Conservation (phyloP, 345 rosid genomes). For the Heritiera littoralis region DNA sequence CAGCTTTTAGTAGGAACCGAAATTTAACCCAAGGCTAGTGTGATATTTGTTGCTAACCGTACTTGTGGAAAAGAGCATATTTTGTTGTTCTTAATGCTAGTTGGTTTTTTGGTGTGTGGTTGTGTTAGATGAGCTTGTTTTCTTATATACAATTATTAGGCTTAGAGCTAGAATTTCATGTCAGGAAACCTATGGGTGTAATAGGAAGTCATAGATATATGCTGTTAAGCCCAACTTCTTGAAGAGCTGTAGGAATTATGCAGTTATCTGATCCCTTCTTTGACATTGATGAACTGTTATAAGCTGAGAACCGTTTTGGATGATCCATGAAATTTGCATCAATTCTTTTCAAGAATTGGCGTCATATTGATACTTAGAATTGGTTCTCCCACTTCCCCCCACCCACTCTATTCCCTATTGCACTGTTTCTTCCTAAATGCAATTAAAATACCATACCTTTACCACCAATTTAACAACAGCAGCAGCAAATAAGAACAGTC, state of each 20-base stretch:
- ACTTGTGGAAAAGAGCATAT: background rate
- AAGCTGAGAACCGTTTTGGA: background rate
- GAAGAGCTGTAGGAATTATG: background rate
- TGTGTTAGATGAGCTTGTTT: background rate
- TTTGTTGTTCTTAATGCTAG: background rate
- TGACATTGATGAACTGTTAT: background rate
- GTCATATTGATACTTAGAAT: background rate
- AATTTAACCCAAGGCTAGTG: background rate
- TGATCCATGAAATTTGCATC: background rate
- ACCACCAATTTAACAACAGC: no score
- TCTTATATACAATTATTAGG: constrained; percentile 7
- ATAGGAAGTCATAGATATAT: background rate
- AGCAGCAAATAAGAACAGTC: no score
- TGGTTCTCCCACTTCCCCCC: background rate
- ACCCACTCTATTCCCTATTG: no score
- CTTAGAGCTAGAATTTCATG: background rate
- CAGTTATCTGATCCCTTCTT: background rate
- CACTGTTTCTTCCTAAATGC: no score
- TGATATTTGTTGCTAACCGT: background rate
- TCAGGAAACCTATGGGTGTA: background rate
- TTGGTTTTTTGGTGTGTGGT: background rate
- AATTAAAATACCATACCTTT: no score
- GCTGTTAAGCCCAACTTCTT: background rate
- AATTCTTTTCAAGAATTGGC: background rate
- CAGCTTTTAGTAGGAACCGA: background rate